phyloP scores from a whole-genome alignment of 176 grass and related monocot genomes.

The Oryza rufipogon region DNA sequence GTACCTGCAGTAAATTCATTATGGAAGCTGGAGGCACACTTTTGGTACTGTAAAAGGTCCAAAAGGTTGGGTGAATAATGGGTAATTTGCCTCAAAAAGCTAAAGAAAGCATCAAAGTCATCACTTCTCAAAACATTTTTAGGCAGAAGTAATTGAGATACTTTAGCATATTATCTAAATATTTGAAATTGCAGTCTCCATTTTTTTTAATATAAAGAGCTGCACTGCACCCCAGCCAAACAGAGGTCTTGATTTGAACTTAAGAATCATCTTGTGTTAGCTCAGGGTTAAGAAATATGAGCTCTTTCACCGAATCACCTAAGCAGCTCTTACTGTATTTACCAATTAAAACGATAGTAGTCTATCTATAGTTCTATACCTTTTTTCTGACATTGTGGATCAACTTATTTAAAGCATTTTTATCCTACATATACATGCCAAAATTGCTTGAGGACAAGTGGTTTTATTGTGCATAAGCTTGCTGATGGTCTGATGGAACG shows the following conservation, averaged over 20 bases:
- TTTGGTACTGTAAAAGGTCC: slow-evolving; percentile 8
- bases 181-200: background rate
- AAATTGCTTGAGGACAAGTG: background rate
- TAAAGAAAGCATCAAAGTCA: background rate
- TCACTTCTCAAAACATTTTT: slow-evolving; percentile 6
- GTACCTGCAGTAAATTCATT: slow-evolving; percentile 10
- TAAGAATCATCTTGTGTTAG: background rate
- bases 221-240: background rate
- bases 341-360: background rate
- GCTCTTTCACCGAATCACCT: background rate
- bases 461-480: slow-evolving; percentile 12
- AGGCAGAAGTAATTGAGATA: slow-evolving; percentile 7
- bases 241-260: background rate
- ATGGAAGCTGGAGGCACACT: slow-evolving; percentile 22
- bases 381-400: background rate
- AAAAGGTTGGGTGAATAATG: background rate
- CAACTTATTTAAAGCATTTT: slow-evolving; percentile 5
- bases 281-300: background rate
- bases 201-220: background rate
- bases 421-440: background rate
- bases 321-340: background rate
- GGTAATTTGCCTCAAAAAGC: slow-evolving; percentile 13
- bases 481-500: slow-evolving; percentile 11
- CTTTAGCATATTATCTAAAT: slow-evolving; percentile 21
- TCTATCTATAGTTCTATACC: background rate